phyloP scores from a whole-genome alignment of 2,329 filamentous ascomycete species.

The Fusarium beomiforme region DNA sequence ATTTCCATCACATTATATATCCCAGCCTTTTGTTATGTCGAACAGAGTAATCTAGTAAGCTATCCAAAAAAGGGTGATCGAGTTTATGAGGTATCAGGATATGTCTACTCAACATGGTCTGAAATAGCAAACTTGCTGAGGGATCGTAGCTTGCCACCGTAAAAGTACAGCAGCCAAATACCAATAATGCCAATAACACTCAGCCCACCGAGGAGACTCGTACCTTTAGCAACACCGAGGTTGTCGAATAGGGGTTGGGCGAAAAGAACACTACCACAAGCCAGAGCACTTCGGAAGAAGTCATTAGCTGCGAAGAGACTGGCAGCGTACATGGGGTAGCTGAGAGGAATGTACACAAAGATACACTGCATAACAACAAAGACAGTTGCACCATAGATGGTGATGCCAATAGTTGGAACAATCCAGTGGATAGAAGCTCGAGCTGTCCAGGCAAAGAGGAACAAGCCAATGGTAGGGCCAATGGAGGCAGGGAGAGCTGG shows the following conservation, averaged over 20 bases:
- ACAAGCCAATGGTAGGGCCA: conserved; percentile 66
- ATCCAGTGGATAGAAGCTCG: conserved; percentile 63
- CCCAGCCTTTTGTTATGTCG: not conserved
- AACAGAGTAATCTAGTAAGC: not conserved
- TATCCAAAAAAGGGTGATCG: not conserved
- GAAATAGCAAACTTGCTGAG: conserved; percentile 66
- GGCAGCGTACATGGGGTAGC: conserved; percentile 66
- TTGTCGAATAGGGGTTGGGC: conserved; percentile 67
- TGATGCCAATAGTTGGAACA: conserved; percentile 66
- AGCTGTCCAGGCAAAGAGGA: conserved; percentile 69
- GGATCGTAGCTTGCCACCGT: conserved; percentile 62
- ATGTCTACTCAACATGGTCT: conserved; percentile 27
- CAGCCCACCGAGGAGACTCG: conserved; percentile 65
- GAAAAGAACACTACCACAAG: conserved; percentile 69
- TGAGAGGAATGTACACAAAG: conserved; percentile 67
- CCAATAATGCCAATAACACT: conserved; percentile 65
- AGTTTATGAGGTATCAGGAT: too few species aligned
- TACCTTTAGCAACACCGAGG: conserved; percentile 67
- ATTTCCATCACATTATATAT: conserved; percentile 12
- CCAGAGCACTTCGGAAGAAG: conserved; percentile 66
- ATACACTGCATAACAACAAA: conserved; percentile 69
- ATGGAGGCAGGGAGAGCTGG: conserved; percentile 64
- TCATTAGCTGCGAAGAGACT: conserved; percentile 70
- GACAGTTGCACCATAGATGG: conserved; percentile 60
- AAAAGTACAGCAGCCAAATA: conserved; percentile 69